Evolutionary conservation across 2,329 filamentous ascomycete genomes (phyloP).

Genomic region (Microdochium nivale): DNA sequence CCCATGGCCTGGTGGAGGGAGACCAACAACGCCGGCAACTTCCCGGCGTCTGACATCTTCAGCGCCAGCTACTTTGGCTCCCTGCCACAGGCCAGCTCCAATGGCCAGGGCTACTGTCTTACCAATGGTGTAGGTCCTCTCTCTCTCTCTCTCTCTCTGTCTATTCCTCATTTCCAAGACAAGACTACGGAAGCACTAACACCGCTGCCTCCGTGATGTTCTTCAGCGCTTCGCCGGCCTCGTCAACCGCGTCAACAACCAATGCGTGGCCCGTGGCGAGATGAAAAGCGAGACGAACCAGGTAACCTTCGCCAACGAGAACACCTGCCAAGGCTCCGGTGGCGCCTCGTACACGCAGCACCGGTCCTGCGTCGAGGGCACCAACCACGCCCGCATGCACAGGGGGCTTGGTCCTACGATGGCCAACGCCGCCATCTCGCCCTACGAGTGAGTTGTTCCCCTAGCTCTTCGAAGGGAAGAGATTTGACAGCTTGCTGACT

Average conservation of each 20-base stretch:
- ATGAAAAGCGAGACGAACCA: background rate
- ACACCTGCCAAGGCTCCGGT: background rate
- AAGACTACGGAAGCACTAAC: no score
- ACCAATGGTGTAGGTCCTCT: slow-evolving; percentile 7
- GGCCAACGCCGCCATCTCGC: background rate
- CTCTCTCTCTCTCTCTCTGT: no score
- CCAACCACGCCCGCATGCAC: background rate
- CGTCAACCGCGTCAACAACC: background rate
- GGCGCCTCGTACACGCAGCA: background rate
- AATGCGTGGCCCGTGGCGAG: background rate
- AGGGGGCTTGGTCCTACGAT: slow-evolving; percentile 1
- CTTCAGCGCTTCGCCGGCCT: background rate
- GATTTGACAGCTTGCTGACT: background rate
- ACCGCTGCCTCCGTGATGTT: no score
- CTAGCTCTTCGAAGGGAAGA: background rate
- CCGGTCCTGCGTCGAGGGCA: slow-evolving; percentile 3
- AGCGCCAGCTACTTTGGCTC: background rate
- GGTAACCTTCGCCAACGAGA: background rate
- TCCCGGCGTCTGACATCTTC: background rate
- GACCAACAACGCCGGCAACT: slow-evolving; percentile 1
- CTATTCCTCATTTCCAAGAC: background rate
- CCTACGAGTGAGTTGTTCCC: background rate
- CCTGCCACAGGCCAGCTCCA: slow-evolving; percentile 8
- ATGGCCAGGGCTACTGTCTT: slow-evolving; percentile 1
- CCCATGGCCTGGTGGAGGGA: slow-evolving; percentile 2